A percentile compares a stretch with the other conserved stretches of the same genome.
phyloP scores from a whole-genome alignment of 371 early-diverging fungal species.

The Paraphysoderma sedebokerense region DNA sequence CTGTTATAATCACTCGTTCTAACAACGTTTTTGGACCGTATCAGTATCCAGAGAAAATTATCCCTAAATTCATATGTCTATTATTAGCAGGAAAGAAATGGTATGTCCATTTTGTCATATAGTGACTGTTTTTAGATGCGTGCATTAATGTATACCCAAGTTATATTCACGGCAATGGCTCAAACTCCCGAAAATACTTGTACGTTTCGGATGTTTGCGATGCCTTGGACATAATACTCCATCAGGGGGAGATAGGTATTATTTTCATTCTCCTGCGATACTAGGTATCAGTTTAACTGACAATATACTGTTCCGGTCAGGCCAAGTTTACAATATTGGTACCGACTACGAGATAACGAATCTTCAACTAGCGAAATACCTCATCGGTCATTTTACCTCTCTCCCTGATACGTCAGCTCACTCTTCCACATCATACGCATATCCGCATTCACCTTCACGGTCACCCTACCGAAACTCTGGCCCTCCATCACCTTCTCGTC shows the following conservation, averaged over 20 bases:
- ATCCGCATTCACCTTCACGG: too few relatives aligned
- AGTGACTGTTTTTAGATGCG: neutral
- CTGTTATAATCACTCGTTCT: conserved; percentile 63
- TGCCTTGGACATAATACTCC: conserved; percentile 53
- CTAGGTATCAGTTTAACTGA: neutral
- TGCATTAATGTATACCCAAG: conserved; percentile 10
- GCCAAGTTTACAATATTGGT: conserved; percentile 65
- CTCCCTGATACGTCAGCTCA: conserved; percentile 7
- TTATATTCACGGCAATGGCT: conserved; percentile 65
- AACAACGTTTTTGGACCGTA: conserved; percentile 76
- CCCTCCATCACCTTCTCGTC: neutral
- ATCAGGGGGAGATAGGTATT: conserved; percentile 17
- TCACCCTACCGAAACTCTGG: neutral
- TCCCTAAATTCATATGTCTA: conserved; percentile 68
- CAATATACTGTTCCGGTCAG: conserved; percentile 3
- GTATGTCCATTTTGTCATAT: conserved; percentile 8
- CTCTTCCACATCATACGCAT: conserved; percentile 2
- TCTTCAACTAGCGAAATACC: conserved; percentile 37
- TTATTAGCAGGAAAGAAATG: conserved; percentile 39
- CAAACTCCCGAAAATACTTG: conserved; percentile 56
- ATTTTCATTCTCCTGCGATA: neutral
- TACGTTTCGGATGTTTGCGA: conserved; percentile 58
- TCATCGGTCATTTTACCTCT: conserved; percentile 35
- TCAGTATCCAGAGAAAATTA: conserved; percentile 78
- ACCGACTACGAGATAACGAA: conserved; percentile 58